These are phyloP conservation scores for Silene conica DNA, from an alignment of 148 eudicot species.

Conservation along the genomic window DNA sequence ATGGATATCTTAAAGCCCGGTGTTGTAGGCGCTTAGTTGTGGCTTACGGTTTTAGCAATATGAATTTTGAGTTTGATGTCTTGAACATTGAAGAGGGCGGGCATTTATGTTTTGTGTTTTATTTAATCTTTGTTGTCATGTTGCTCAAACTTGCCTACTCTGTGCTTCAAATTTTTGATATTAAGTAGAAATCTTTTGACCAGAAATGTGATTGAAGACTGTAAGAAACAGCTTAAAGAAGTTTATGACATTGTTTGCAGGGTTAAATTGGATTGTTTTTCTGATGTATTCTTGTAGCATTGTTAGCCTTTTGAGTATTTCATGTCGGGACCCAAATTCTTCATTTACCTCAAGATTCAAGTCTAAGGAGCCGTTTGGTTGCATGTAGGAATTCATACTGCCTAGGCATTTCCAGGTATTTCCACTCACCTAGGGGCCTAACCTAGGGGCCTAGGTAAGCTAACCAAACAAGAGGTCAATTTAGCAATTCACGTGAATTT, in stretches of 20 bases:
- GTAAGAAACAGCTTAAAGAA: neutral
- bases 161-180: neutral
- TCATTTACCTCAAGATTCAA: no score
- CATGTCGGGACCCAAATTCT: no score
- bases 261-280: neutral
- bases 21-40: slow-evolving; percentile 29
- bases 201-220: neutral
- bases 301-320: neutral
- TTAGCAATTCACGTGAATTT: no score
- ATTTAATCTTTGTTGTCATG: neutral
- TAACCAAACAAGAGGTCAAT: no score
- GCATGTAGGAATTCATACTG: no score
- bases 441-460: no score
- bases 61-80: neutral
- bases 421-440: no score
- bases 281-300: neutral
- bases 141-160: no score
- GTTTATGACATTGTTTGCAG: neutral
- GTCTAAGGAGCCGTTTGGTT: no score
- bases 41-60: neutral
- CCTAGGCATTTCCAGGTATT: no score
- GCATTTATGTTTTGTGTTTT: neutral
- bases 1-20: slow-evolving; percentile 43
- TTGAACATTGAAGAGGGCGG: neutral
- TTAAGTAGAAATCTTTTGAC: no score